Evolutionary conservation across 345 rosid species (phyloP), one percentile per base, ranked within the genome.

Genomic region (Excoecaria agallocha): DNA sequence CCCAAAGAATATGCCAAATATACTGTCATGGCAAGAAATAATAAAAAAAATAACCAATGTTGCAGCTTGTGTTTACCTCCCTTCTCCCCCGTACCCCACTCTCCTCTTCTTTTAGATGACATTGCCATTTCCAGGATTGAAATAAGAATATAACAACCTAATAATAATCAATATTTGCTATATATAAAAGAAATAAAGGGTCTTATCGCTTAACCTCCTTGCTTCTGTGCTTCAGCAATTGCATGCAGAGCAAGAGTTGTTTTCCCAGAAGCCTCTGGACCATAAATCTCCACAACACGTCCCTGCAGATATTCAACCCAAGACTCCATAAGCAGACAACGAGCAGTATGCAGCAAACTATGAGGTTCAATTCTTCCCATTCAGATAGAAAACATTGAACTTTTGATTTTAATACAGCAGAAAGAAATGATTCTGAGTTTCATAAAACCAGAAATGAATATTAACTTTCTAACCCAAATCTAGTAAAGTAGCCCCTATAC

Each of bases 241-340:
- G 88, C 97, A 81, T 93, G 99, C 38, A 93, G 87, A 38, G 93
- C 97, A 74, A 96, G 93, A 62, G 99, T 96, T 56, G 99, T 96
- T 82, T 96, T 96, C 38, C 99, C 99, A 76, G 98, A 96, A 63
- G 99, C 99, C 88, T 93, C 99, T 9, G 99, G 99, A 66, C 99
- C 99, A 84, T 83, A 96, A 69, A 96, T 88, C 88, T 93, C 99
- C 79, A 91, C 91, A 45, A 95, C 98, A 73, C 99, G 99, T 3
- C 99, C 99, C 99, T 95, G 75, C 70, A 61, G 19, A 67, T 55
- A 46, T 50, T 59, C 73, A 80, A 64, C 10, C 62, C 56, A 73
- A 2, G 69, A 71, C 10, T 48, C 64, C 74, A 76, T 58, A 75
- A 72, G 78, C 68, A 67, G 63, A 69, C 39, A 84, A 48, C 51